Evolutionary conservation across 1,284 basidiomycete species (phyloP).

Genomic region (Thecaphora frezii): DNA sequence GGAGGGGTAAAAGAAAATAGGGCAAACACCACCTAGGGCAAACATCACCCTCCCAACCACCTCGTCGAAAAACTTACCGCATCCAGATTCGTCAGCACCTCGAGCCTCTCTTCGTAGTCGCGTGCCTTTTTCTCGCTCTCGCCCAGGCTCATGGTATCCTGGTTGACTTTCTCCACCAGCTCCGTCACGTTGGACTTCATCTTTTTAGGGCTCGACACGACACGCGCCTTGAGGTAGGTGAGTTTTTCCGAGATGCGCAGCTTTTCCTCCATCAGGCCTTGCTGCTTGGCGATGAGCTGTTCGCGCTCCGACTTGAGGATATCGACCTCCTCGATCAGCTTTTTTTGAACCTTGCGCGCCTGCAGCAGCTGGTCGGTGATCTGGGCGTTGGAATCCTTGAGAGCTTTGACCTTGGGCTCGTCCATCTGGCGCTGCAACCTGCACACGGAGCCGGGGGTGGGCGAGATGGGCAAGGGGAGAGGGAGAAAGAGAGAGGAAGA

Average conservation of each 20-base stretch:
- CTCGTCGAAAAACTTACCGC: neutral
- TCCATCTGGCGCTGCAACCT: slow-evolving; percentile 61
- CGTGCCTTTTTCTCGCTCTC: slow-evolving; percentile 73
- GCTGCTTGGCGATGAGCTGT: slow-evolving; percentile 33
- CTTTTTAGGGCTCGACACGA: slow-evolving; percentile 41
- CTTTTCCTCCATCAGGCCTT: slow-evolving; percentile 40
- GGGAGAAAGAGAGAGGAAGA: too few species aligned
- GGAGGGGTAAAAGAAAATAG: neutral
- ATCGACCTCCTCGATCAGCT: slow-evolving; percentile 39
- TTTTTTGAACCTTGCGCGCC: slow-evolving; percentile 38
- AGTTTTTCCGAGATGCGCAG: slow-evolving; percentile 44
- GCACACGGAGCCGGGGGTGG: too few species aligned
- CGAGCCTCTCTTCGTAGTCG: slow-evolving; percentile 39
- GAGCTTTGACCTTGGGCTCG: slow-evolving; percentile 68
- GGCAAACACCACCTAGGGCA: neutral
- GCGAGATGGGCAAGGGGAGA: too few species aligned
- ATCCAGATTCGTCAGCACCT: slow-evolving; percentile 30
- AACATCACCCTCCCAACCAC: neutral
- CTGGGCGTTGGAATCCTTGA: slow-evolving; percentile 74
- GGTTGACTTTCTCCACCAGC: slow-evolving; percentile 66
- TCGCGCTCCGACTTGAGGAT: slow-evolving; percentile 42
- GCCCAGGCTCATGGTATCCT: slow-evolving; percentile 70
- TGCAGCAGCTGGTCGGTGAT: slow-evolving; percentile 72
- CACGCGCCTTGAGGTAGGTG: slow-evolving; percentile 45
- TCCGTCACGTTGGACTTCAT: slow-evolving; percentile 36